Evolutionary conservation across 2,329 filamentous ascomycete genomes (phyloP), one percentile per base, ranked within the genome.

Genomic region (Trichocomaceae sp.): DNA sequence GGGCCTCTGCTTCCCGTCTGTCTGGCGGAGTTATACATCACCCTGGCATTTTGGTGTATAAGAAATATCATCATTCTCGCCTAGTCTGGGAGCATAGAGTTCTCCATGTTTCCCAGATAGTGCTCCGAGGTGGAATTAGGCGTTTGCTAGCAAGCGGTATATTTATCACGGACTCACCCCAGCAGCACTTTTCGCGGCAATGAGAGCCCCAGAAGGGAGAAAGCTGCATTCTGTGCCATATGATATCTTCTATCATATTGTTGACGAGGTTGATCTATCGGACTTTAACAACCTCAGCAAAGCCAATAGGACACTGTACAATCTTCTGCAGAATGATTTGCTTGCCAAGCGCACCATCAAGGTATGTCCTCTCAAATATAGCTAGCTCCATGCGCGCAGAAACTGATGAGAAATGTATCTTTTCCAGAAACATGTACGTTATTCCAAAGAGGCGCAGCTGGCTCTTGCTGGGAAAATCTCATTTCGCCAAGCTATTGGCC

Each of bases 171-270:
- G 35, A 17, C n/a, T 2, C 15, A 13, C 13, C 39, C 6, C 37
- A 41, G 3, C 37, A 3, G 2, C 20, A 3, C 15, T 41, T 41
- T 7, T 47, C 39, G 53, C 58, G 59, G 62, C 60, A 58, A 64
- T 63, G 60, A 52, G 46, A 51, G 51, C 57, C 44, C 58, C 57
- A 53, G 58, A 57, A 57, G 60, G 53, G 56, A 41, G n/a, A n/a
- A 65, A 61, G 51, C 64, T 80, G 44, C 72, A 77, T 56, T 60
- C 63, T 29, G 68, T 88, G 12, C 84, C 85, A 0, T 83, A 81
- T 63, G 86, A 88, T 68, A 73, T 88, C n/a, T 69, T 86, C 26
- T 79, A 80, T 49, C 76, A 80, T 50, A 78, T 88, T 50, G 75
- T 79, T 7, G 72, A 72, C 6, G 69, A 75, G 54, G 73, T 88